These are phyloP conservation scores for Ceratocystis cacaofunesta DNA, from an alignment of 2,329 filamentous ascomycete species.

Conservation along the genomic window DNA sequence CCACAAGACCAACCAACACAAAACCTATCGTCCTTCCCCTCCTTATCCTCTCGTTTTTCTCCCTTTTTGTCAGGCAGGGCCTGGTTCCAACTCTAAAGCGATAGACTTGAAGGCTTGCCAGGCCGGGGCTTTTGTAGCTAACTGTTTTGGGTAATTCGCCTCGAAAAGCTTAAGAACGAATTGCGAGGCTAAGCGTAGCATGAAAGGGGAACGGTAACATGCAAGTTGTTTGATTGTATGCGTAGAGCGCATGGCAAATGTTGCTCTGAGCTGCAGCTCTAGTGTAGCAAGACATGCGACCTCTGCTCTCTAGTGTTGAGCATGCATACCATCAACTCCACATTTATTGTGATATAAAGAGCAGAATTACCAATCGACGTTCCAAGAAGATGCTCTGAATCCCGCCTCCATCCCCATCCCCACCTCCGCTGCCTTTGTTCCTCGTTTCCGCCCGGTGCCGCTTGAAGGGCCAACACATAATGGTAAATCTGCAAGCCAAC, in stretches of 20 bases:
- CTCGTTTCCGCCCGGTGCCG: too few relatives aligned
- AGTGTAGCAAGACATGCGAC: neutral
- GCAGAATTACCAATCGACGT: too few relatives aligned
- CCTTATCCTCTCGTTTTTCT: neutral
- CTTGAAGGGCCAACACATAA: neutral
- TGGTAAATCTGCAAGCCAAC: neutral
- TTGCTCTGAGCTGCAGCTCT: neutral
- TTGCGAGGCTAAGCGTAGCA: neutral
- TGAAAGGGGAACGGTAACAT: neutral
- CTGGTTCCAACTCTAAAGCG: neutral
- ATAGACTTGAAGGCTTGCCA: neutral
- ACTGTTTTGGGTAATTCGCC: neutral
- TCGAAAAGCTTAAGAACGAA: neutral
- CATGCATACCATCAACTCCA: too few relatives aligned
- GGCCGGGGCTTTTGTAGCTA: neutral
- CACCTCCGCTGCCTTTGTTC: too few relatives aligned
- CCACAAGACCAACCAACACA: neutral
- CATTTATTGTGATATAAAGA: too few relatives aligned
- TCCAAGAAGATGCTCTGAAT: neutral
- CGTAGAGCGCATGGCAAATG: neutral
- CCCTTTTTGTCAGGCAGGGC: neutral
- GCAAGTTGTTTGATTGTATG: neutral
- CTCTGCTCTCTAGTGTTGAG: neutral
- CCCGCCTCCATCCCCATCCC: too few relatives aligned
- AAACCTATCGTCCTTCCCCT: neutral